Base-by-base conservation (phyloP, 2,329 filamentous ascomycete species). In the Corinectria fuckeliana region DNA sequence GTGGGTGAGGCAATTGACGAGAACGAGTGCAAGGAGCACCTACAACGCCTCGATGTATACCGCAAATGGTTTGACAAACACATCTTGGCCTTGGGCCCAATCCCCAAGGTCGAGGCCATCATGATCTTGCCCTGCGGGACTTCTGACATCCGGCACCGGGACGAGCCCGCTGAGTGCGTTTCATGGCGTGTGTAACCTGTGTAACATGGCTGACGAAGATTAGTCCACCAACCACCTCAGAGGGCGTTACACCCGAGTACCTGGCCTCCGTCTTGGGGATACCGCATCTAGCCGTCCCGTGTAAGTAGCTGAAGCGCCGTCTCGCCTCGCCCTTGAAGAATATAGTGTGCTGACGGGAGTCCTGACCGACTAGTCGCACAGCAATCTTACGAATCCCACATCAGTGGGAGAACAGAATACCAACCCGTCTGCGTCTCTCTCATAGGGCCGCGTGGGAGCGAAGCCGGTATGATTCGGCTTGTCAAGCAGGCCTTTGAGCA, bases 261-360 rank as follows among this genome's bases (percentile, higher is more conserved):
- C 67, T 77, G 25, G 66, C 72, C 16, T 56, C 69, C 1, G 50
- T 75, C 6, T 65, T 78, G 23, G 69, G 68, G 23, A 55, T 64
- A 26, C 74, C 75, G 2, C 64, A 76, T 25, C 61, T 78, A 5
- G 61, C 72, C 6, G 65, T 74, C 13, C 76, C 76, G 28, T 74
- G 76, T 77, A 68, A 69, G 76, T 71, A 28, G 16, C 39, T 20
- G 16, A 28, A 28, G 21, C 7, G 36, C 51, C 16, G 3, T 7
- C 11, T 16, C 45, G 32, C 34, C 23, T 49, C 14, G 14, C 18
- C 13, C 11, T 5, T 28, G 36, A 1, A n/a, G 36, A 34, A 6
- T 32, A 38, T 28, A 13, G 30, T 18, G 10, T 53, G 14, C 56
- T 71, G 44, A 69, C 50, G 38, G 50, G 38, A 26, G 38, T 58